Evolutionary conservation across 805 yeast genomes (phyloP).

Genomic region (baker's yeast (Saccharomyces cerevisiae)): DNA sequence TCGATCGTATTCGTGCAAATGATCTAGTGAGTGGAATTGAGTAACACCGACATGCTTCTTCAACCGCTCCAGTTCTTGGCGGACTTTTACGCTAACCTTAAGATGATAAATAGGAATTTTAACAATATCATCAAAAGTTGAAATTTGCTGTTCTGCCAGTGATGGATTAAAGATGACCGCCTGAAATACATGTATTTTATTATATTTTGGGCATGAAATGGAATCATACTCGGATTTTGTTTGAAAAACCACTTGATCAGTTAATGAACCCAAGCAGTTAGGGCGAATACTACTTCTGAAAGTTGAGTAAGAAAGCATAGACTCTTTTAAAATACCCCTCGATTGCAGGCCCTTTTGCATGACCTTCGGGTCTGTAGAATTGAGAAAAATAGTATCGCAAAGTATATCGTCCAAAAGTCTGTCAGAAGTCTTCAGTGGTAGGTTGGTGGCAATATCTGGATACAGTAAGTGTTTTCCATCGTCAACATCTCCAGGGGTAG

Average conservation of each 20-base stretch:
- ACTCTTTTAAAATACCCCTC: slow-evolving; percentile 24
- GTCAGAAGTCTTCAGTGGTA: slow-evolving; percentile 54
- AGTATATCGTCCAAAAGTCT: slow-evolving; percentile 58
- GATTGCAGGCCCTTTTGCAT: background rate
- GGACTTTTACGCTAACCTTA: slow-evolving; percentile 30
- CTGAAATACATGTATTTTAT: slow-evolving; percentile 27
- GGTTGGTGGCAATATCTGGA: slow-evolving; percentile 10
- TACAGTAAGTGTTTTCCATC: slow-evolving; percentile 25
- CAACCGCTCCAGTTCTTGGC: slow-evolving; percentile 19
- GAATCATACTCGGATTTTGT: slow-evolving; percentile 25
- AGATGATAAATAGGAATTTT: slow-evolving; percentile 28
- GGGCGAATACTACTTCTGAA: slow-evolving; percentile 15
- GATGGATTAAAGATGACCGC: slow-evolving; percentile 22
- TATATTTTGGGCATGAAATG: slow-evolving; percentile 21
- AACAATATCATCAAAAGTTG: slow-evolving; percentile 8
- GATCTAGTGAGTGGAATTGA: slow-evolving; percentile 27
- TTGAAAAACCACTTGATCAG: slow-evolving; percentile 26
- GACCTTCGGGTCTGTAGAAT: slow-evolving; percentile 3
- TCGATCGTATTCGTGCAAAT: slow-evolving; percentile 29
- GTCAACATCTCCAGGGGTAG: slow-evolving; percentile 8
- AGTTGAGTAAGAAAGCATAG: slow-evolving; percentile 28
- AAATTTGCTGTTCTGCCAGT: slow-evolving; percentile 2
- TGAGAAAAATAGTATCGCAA: slow-evolving; percentile 33
- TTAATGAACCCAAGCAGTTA: slow-evolving; percentile 19
- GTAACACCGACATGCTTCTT: slow-evolving; percentile 27